A percentile compares a stretch with the other conserved stretches of the same genome.
Evolutionary conservation across 371 early-diverging fungal genomes (phyloP).

Genomic region (Mortierella sp.): DNA sequence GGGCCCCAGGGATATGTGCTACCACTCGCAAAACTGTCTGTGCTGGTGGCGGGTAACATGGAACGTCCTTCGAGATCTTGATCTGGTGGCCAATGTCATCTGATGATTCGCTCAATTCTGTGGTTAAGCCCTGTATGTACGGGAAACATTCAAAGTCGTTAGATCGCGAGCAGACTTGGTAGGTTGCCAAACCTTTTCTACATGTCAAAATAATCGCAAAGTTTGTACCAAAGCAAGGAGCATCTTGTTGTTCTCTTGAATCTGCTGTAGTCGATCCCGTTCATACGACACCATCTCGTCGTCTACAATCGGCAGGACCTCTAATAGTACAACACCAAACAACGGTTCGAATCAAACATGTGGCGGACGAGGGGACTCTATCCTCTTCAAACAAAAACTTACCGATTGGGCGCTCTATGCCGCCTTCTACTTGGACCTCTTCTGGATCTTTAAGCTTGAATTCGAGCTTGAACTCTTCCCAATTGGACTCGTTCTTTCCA

Average conservation of each 20-base stretch:
- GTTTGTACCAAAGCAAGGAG: slow-evolving; percentile 67
- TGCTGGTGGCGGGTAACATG: slow-evolving; percentile 49
- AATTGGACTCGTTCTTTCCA: slow-evolving; percentile 80
- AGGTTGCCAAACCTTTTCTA: too few species aligned
- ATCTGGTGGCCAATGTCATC: slow-evolving; percentile 79
- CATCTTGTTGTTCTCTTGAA: slow-evolving; percentile 74
- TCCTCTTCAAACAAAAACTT: slow-evolving; percentile 1
- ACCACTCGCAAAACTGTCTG: slow-evolving; percentile 68
- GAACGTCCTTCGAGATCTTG: slow-evolving; percentile 58
- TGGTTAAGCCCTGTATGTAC: slow-evolving; percentile 71
- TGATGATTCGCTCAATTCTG: slow-evolving; percentile 81
- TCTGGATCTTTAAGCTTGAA: slow-evolving; percentile 18
- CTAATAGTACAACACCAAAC: slow-evolving; percentile 5
- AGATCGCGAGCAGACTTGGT: not conserved
- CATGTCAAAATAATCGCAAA: not conserved
- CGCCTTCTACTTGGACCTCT: not conserved
- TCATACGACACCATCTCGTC: slow-evolving; percentile 69
- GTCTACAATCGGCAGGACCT: slow-evolving; percentile 37
- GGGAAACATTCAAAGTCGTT: not conserved
- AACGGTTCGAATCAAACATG: not conserved
- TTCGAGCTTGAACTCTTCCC: slow-evolving; percentile 77
- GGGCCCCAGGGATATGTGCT: slow-evolving; percentile 66
- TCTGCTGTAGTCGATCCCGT: slow-evolving; percentile 65
- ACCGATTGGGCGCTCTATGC: slow-evolving; percentile 28
- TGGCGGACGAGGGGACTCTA: too few species aligned